Conservation (phyloP, 2,329 filamentous ascomycete genomes). For the Epichloe glyceriae region DNA sequence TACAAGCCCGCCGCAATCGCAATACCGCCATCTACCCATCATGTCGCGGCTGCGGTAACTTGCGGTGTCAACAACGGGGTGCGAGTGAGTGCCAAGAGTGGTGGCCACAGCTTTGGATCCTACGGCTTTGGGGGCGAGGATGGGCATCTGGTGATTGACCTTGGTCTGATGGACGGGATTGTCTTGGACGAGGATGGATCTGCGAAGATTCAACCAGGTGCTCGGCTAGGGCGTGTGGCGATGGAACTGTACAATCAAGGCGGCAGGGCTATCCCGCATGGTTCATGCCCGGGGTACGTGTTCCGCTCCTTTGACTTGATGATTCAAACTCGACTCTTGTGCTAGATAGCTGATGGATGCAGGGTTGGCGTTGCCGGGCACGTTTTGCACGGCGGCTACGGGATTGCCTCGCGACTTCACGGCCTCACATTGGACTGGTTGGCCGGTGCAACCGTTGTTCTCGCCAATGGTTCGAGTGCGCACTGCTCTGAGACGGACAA, state of each 20-base stretch:
- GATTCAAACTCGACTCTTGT: slow-evolving; percentile 11
- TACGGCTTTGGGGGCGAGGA: background rate
- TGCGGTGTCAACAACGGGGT: background rate
- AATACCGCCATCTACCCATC: background rate
- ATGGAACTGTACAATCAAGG: slow-evolving; percentile 20
- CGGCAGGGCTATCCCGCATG: background rate
- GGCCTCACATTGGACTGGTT: slow-evolving; percentile 37
- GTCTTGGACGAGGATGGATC: background rate
- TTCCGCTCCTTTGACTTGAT: background rate
- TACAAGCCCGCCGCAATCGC: background rate
- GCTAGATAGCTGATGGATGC: slow-evolving; percentile 30
- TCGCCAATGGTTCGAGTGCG: slow-evolving; percentile 22
- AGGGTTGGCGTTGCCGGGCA: slow-evolving; percentile 49
- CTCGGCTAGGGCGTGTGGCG: slow-evolving; percentile 24
- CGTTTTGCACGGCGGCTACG: slow-evolving; percentile 44
- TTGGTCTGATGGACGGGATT: slow-evolving; percentile 13
- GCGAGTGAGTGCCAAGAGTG: background rate
- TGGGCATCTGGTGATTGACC: slow-evolving; percentile 35
- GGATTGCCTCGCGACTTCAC: slow-evolving; percentile 38
- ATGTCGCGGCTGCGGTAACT: background rate
- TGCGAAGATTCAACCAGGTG: background rate
- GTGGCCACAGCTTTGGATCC: background rate
- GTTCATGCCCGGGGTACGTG: background rate
- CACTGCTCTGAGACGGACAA: slow-evolving; percentile 26
- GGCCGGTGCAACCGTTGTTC: slow-evolving; percentile 24